A percentile compares a stretch with the other conserved stretches of the same genome.
These are phyloP conservation scores for Hygrophoropsis aurantiaca DNA, from an alignment of 768 basidiomycete species.

Conservation along the genomic window DNA sequence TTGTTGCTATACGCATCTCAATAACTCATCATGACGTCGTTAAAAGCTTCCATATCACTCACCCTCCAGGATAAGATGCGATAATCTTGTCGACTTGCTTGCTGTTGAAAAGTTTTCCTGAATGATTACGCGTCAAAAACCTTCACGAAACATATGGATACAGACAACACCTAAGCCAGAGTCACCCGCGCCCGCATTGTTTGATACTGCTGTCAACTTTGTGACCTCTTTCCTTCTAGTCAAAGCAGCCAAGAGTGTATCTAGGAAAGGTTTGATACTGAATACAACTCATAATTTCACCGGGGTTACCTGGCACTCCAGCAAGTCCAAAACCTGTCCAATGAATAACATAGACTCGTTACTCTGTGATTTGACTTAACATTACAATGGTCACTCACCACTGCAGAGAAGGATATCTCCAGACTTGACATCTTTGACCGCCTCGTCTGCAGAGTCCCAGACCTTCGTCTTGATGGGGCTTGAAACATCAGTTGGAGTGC, in stretches of 20 bases:
- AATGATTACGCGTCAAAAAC: neutral
- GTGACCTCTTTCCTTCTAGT: slow-evolving; percentile 71
- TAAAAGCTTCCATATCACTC: slow-evolving; percentile 16
- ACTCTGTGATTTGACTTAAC: neutral
- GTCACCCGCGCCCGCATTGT: slow-evolving; percentile 78
- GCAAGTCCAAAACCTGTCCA: slow-evolving; percentile 81
- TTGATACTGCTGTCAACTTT: slow-evolving; percentile 80
- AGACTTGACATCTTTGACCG: slow-evolving; percentile 78
- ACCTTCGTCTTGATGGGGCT: slow-evolving; percentile 55
- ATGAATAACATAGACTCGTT: neutral
- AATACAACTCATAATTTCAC: neutral
- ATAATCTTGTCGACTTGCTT: slow-evolving; percentile 83
- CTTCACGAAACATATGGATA: slow-evolving; percentile 1
- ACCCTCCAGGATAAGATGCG: slow-evolving; percentile 89
- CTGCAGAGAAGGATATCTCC: slow-evolving; percentile 79
- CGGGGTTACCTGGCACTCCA: slow-evolving; percentile 71
- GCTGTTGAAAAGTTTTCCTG: slow-evolving; percentile 73
- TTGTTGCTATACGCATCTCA: slow-evolving; percentile 63
- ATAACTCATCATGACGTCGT: neutral
- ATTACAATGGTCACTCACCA: slow-evolving; percentile 49
- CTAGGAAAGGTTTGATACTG: slow-evolving; percentile 39
- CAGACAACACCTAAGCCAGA: slow-evolving; percentile 60
- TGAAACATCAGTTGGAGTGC: slow-evolving; percentile 22
- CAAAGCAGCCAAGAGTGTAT: slow-evolving; percentile 81
- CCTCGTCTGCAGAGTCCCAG: slow-evolving; percentile 81